Conservation (phyloP, 2,329 filamentous ascomycete species). For the Aureobasidium sp. region DNA sequence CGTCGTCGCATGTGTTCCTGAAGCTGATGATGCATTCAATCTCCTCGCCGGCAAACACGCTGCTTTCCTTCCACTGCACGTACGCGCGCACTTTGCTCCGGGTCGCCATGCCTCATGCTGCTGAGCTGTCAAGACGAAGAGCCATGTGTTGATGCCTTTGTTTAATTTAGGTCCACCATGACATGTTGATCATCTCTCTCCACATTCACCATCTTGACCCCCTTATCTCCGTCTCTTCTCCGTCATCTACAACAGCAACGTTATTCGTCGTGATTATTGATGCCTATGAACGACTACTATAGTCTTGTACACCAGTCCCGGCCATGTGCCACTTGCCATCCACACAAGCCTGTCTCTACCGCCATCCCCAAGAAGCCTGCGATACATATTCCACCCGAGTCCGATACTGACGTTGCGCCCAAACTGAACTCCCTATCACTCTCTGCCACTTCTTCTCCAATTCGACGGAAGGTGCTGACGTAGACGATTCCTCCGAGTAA, state of each 20-base stretch:
- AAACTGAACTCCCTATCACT: constrained; percentile 86
- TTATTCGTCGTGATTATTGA: too few relatives aligned
- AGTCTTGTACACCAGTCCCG: constrained; percentile 48
- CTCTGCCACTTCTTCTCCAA: constrained; percentile 69
- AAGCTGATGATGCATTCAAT: constrained; percentile 95
- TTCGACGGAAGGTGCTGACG: constrained; percentile 91
- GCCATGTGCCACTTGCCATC: constrained; percentile 75
- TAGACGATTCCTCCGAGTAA: constrained; percentile 86
- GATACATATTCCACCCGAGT: constrained; percentile 82
- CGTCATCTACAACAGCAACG: not conserved
- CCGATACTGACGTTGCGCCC: constrained; percentile 82
- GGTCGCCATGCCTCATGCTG: constrained; percentile 8
- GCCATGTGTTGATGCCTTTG: not conserved
- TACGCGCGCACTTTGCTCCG: constrained; percentile 81
- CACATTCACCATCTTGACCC: not conserved
- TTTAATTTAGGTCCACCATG: not conserved
- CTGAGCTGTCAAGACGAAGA: not conserved
- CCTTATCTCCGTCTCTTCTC: not conserved
- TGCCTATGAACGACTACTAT: constrained; percentile 35
- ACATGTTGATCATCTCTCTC: constrained; percentile 9
- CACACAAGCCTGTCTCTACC: constrained; percentile 73
- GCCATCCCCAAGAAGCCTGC: constrained; percentile 77
- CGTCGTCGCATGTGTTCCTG: constrained; percentile 63
- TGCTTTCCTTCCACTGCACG: constrained; percentile 88
- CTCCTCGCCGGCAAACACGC: constrained; percentile 93